These are phyloP conservation scores for Xerocomus cyaneibrunnescens DNA, from an alignment of 1,284 basidiomycete species.

Conservation along the genomic window DNA sequence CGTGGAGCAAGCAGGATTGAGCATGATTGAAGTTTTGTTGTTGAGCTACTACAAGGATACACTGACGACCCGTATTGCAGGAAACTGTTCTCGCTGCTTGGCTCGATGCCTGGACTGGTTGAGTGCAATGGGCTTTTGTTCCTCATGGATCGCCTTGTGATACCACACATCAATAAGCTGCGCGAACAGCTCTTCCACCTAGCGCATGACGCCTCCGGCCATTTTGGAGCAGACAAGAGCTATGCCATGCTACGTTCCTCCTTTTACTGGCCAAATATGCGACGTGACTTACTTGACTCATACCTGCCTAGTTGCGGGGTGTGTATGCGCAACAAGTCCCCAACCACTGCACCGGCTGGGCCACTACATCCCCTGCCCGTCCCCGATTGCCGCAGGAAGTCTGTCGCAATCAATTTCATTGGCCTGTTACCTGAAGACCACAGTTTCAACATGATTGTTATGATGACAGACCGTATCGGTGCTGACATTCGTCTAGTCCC, in stretches of 20 bases:
- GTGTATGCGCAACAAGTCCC: background rate
- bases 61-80: constrained; percentile 27
- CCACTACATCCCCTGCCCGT: background rate
- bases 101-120: background rate
- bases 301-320: background rate
- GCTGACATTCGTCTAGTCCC: background rate
- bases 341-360: background rate
- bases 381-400: background rate
- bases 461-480: background rate
- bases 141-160: background rate
- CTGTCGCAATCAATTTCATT: background rate
- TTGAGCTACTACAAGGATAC: constrained; percentile 33
- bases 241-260: fast-evolving
- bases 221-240: background rate
- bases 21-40: constrained; percentile 4
- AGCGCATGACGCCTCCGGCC: background rate
- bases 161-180: background rate
- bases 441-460: background rate
- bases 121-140: background rate
- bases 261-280: background rate
- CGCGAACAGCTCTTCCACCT: background rate
- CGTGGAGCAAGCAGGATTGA: no score
- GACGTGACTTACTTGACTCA: background rate
- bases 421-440: background rate
- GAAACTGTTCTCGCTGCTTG: constrained; percentile 15